These are phyloP conservation scores for Sclerotinia trifoliorum DNA, from an alignment of 2,329 filamentous ascomycete genomes.

Conservation along the genomic window DNA sequence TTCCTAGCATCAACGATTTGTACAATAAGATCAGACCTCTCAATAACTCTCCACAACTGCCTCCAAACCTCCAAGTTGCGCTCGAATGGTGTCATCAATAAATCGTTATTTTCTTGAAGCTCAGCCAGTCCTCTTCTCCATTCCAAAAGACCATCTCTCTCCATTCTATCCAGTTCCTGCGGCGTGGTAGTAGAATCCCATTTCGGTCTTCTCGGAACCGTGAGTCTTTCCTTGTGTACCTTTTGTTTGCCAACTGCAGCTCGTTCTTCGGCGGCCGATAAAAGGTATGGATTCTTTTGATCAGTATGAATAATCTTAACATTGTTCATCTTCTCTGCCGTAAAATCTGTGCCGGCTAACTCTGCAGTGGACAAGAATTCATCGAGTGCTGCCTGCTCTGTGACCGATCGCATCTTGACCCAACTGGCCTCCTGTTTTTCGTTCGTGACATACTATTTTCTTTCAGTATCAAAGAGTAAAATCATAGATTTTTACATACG, in stretches of 20 bases:
- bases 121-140: slow-evolving; percentile 92
- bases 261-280: slow-evolving; percentile 82
- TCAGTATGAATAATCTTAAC: slow-evolving; percentile 98
- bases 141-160: slow-evolving; percentile 77
- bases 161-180: slow-evolving; percentile 72
- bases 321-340: slow-evolving; percentile 97
- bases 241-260: slow-evolving; percentile 77
- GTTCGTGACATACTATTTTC: slow-evolving; percentile 77
- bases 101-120: slow-evolving; percentile 87
- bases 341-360: slow-evolving; percentile 97
- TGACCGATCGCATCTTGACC: slow-evolving; percentile 99
- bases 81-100: slow-evolving; percentile 97
- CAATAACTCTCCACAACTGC: slow-evolving; percentile 96
- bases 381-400: slow-evolving; percentile 92
- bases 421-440: slow-evolving; percentile 86
- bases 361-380: slow-evolving; percentile 96
- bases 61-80: slow-evolving; percentile 97
- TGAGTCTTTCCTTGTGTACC: slow-evolving; percentile 74
- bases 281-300: slow-evolving; percentile 90
- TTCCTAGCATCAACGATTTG: slow-evolving; percentile 98
- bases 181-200: slow-evolving; percentile 88
- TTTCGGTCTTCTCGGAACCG: slow-evolving; percentile 82
- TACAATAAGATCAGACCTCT: slow-evolving; percentile 90
- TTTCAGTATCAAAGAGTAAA: slow-evolving; percentile 32
- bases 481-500: slow-evolving; percentile 42